Evolutionary conservation across 169 alveolate genomes (phyloP), one percentile per base, ranked within the genome.

Genomic region (Plasmodium blacklocki): DNA sequence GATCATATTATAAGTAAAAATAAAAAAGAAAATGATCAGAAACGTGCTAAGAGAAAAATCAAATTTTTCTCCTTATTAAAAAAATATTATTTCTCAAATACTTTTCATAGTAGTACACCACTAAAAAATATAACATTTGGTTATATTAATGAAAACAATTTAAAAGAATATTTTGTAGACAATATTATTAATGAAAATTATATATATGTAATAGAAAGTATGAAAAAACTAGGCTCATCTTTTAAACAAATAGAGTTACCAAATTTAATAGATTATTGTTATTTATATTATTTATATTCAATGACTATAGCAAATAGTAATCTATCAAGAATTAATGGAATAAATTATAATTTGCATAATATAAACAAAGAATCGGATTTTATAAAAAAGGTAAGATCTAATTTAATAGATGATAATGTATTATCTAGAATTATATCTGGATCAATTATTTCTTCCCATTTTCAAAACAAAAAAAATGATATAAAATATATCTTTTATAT

Each of bases 281-380:
- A 78, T 63, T 15, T 78, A 43, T 78, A 78, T 47, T 78, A 78
- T 50, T 1, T 78, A 19, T 45, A 78, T 18, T 78, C 89, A 0
- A 78, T 78, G 89, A 78, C 68, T 43, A 67, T 78, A 32, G 89
- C 78, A 32, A 63, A 66, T 66, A 78, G 89, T 29, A 78, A 78
- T 43, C 12, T 78, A 8, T 50, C 78, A 2, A 64, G 89, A 45
- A 78, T 78, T 3, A 78, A 78, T 78, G 89, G 89, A 32, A 50
- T 78, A 18, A 78, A 78, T 70, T 78, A 78, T 59, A 78, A 78
- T 45, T 39, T 78, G 3, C 72, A 15, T 12, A 78, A 78, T 59
- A 18, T 23, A n/a, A 49, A 64, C 4, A 60, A 59, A 15, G 74
- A 56, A 64, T 11, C 12, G 1, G 66, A 78, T 21, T 78, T 64